A percentile compares a stretch with the other conserved stretches of the same genome.
These are phyloP conservation scores for Aspergillus bombycis DNA, from an alignment of 2,329 filamentous ascomycete genomes.

Conservation along the genomic window DNA sequence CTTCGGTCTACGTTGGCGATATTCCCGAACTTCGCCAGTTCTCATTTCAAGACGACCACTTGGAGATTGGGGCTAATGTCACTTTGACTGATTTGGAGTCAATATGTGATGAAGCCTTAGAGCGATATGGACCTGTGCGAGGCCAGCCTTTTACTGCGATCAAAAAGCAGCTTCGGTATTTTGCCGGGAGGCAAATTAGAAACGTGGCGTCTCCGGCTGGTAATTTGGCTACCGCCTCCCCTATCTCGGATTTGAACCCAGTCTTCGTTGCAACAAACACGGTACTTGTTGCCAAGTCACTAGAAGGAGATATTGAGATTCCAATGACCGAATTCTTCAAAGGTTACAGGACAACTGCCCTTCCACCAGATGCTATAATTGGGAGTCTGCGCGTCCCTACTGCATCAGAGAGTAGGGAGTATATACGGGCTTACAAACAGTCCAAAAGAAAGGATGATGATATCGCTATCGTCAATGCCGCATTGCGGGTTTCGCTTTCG, in stretches of 20 bases:
- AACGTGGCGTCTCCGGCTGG: conserved; percentile 98
- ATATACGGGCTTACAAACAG: conserved; percentile 90
- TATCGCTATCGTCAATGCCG: conserved; percentile 94
- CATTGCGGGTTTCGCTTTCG: conserved; percentile 73
- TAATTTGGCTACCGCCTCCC: conserved; percentile 90
- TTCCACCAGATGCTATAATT: conserved; percentile 81
- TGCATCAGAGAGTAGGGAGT: conserved; percentile 74
- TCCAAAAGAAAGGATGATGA: conserved; percentile 97
- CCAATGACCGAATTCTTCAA: conserved; percentile 92
- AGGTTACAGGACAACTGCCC: conserved; percentile 82
- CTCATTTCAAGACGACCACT: conserved; percentile 72
- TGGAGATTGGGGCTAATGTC: conserved; percentile 94
- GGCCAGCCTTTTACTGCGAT: conserved; percentile 89
- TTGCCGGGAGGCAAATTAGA: conserved; percentile 91
- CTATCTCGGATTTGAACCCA: conserved; percentile 94
- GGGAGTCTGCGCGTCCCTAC: conserved; percentile 83
- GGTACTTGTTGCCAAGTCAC: conserved; percentile 76
- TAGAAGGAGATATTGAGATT: conserved; percentile 75
- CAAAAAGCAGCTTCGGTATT: conserved; percentile 90
- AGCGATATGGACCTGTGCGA: conserved; percentile 71
- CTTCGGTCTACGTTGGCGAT: conserved; percentile 90
- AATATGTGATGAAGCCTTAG: conserved; percentile 77
- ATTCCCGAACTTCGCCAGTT: conserved; percentile 87
- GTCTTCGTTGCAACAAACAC: conserved; percentile 88
- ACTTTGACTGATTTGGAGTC: conserved; percentile 87